These are phyloP conservation scores for Coelastrella sp. DNA, from an alignment of 139 green algal species.

Conservation along the genomic window DNA sequence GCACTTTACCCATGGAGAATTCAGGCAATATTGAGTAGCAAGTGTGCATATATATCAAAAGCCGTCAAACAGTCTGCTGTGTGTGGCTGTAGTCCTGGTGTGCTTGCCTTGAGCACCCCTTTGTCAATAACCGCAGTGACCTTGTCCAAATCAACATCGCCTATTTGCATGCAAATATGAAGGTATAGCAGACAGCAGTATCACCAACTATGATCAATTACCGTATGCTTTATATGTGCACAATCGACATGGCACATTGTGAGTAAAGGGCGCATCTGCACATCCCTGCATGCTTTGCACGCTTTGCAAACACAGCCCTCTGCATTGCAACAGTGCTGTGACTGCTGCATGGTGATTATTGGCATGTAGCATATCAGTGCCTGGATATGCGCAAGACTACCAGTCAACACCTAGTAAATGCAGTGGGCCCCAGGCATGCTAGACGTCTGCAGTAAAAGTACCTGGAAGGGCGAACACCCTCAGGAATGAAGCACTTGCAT, in stretches of 20 bases:
- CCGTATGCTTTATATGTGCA: not conserved
- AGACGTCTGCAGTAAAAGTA: not conserved
- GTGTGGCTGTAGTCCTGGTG: not conserved
- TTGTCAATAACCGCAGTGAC: not conserved
- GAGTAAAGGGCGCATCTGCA: too few relatives aligned
- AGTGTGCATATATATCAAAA: not conserved
- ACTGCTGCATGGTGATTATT: too few relatives aligned
- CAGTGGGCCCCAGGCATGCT: not conserved
- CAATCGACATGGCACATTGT: too few relatives aligned
- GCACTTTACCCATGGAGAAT: not conserved
- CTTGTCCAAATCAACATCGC: slow-evolving; percentile 2
- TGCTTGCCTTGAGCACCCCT: not conserved
- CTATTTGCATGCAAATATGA: not conserved
- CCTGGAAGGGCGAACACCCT: not conserved
- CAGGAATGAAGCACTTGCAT: not conserved
- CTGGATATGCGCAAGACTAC: too few relatives aligned
- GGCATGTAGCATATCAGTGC: too few relatives aligned
- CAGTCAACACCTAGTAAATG: not conserved
- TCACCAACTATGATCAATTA: not conserved
- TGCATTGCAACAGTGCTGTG: too few relatives aligned
- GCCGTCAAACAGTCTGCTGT: not conserved
- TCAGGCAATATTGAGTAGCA: not conserved
- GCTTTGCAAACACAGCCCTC: too few relatives aligned
- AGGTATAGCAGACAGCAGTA: not conserved
- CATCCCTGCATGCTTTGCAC: too few relatives aligned